A percentile compares a stretch with the other conserved stretches of the same genome.
phyloP scores from a whole-genome alignment of 108 stramenopile genomes.

The Parietichytrium sp. region DNA sequence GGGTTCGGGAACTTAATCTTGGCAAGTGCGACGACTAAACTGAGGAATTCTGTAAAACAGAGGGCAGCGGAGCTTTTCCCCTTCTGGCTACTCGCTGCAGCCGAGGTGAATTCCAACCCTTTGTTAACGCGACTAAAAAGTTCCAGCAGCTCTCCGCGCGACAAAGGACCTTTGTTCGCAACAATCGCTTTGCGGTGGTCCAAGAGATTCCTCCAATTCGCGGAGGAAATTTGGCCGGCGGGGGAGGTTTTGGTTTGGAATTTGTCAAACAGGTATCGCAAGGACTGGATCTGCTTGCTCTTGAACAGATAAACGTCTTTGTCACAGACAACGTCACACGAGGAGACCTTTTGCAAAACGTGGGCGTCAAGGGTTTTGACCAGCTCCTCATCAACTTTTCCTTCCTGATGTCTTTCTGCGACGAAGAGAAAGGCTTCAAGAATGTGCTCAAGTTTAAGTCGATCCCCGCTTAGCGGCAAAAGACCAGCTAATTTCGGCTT shows the following conservation, averaged over 20 bases:
- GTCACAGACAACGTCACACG: not conserved
- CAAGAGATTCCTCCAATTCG: not conserved
- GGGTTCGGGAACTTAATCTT: too few species aligned
- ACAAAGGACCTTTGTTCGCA: too few species aligned
- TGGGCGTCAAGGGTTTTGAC: not conserved
- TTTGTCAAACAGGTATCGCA: not conserved
- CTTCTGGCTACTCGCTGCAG: too few species aligned
- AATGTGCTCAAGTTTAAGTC: not conserved
- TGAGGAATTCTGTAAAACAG: too few species aligned
- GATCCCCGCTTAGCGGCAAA: not conserved
- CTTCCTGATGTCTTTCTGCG: not conserved
- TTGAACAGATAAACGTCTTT: not conserved
- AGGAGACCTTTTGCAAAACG: not conserved
- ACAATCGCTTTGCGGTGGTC: too few species aligned
- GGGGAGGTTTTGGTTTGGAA: not conserved
- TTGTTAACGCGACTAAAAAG: too few species aligned
- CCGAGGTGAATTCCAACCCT: too few species aligned
- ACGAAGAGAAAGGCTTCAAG: not conserved
- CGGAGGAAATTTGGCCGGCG: not conserved
- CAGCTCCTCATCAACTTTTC: not conserved
- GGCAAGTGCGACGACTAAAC: too few species aligned
- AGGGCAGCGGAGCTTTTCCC: too few species aligned
- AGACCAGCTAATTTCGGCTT: not conserved
- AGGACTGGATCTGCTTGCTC: not conserved
- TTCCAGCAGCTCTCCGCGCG: too few species aligned